Base-by-base conservation (phyloP, 148 eudicot genomes). In the Euryodendron excelsum region DNA sequence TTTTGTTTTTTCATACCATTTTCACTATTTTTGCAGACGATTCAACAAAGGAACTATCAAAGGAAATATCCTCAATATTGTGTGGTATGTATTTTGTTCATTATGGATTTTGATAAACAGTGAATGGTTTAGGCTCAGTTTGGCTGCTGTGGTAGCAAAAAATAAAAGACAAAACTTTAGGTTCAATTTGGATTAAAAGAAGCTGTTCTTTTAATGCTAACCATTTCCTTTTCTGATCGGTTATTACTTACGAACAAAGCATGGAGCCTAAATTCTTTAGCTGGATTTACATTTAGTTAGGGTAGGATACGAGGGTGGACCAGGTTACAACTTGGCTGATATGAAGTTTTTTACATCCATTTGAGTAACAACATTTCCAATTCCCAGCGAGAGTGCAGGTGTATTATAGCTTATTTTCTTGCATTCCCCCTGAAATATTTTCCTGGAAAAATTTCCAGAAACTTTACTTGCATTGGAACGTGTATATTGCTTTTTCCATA, bases 21-120 rank as follows among this genome's bases (percentile, higher is more conserved):
- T 44, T 15, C 6, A 11, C 37, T 31, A 61, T 74, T 25, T 80
- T n/a, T 69, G 84, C 86, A 88, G 91, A 78, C 63, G 82, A 79
- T 80, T 63, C 82, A 12, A 71, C 66, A 27, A 69, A 82, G 69
- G 71, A 63, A 58, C 67, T 78, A 34, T 28, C 85, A 13, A 62
- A 34, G 28, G 84, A 84, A 62, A 84, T 89, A 67, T 81, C 86
- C 23, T 55, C 86, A 30, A 61, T 87, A 79, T 63, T 89, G 68
- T 73, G 73, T 69, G 96, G 96, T 92, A 87, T 50, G 86, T 79
- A 58, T 65, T 75, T 23, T 9, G 28, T 61, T 39, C 34, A 9
- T 81, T 63, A 47, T 65, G 15, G 7, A 15, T 18, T 65, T 17
- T 8, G 27, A 31, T 0, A 65, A 65, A 65, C 2, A 36, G 44